These are phyloP conservation scores for Silene noctiflora DNA, from an alignment of 179 eudicot genomes.

Conservation along the genomic window DNA sequence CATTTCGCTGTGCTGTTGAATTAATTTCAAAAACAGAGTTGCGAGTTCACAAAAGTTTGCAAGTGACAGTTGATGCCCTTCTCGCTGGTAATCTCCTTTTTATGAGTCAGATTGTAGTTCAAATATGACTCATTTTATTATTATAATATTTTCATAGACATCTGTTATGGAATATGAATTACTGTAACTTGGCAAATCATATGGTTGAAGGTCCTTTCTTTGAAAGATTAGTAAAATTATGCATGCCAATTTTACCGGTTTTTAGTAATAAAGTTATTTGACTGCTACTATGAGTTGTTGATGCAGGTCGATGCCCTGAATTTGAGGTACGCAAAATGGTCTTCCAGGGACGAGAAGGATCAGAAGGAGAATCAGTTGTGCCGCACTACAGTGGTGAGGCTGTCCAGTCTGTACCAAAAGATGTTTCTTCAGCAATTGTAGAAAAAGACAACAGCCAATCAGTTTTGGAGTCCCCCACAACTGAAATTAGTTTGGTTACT, in stretches of 20 bases:
- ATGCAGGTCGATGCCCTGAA: conserved; percentile 72
- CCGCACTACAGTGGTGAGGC: conserved; percentile 28
- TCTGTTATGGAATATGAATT: not conserved
- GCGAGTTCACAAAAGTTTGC: conserved; percentile 71
- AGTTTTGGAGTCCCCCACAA: conserved; percentile 26
- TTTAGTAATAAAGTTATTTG: conserved; percentile 10
- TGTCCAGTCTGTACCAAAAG: conserved; percentile 36
- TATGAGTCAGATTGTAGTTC: not conserved
- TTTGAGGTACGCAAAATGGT: conserved; percentile 67
- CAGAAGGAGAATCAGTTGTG: conserved; percentile 24
- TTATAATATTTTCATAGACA: not conserved
- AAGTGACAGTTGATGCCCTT: conserved; percentile 83
- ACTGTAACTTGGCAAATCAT: not conserved
- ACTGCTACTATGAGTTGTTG: conserved; percentile 25
- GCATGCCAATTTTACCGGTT: not conserved
- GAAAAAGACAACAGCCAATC: conserved; percentile 33
- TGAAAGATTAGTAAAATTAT: not conserved
- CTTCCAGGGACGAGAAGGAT: conserved; percentile 36
- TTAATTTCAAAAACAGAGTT: conserved; percentile 73
- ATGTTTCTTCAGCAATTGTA: conserved; percentile 25
- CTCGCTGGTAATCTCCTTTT: conserved; percentile 57
- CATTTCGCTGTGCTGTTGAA: conserved; percentile 81
- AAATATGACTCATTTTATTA: conserved; percentile 16
- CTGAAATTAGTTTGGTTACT: conserved; percentile 32
- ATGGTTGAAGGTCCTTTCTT: not conserved